Conservation (phyloP, 306 rosid genomes). For the Quercus gilva region DNA sequence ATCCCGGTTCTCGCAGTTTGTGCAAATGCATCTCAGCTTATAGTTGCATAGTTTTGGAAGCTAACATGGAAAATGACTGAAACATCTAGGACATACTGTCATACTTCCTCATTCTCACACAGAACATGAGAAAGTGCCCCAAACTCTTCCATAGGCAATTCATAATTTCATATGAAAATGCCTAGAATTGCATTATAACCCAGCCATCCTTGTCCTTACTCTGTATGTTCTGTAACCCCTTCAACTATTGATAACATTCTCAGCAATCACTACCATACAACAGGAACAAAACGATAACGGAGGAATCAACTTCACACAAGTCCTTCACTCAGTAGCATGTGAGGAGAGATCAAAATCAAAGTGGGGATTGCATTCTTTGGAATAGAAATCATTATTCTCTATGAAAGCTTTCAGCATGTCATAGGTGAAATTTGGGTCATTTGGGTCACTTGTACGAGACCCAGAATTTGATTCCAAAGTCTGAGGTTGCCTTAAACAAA, state of each 20-base stretch:
- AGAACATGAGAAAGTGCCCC: not conserved
- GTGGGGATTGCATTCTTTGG: slow-evolving; percentile 73
- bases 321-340: not conserved
- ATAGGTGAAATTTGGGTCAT: slow-evolving; percentile 49
- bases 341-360: slow-evolving; percentile 17
- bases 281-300: not conserved
- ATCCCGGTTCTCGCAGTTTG: not conserved
- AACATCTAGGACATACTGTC: not conserved
- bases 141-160: not conserved
- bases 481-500: slow-evolving; percentile 54
- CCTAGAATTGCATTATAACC: not conserved
- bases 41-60: not conserved
- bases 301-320: not conserved
- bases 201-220: not conserved
- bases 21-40: not conserved
- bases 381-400: slow-evolving; percentile 68
- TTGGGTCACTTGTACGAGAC: slow-evolving; percentile 54
- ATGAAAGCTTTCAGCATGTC: slow-evolving; percentile 55
- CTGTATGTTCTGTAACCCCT: not conserved
- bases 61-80: not conserved
- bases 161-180: not conserved
- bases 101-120: not conserved
- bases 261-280: not conserved
- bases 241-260: not conserved
- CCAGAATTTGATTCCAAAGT: slow-evolving; percentile 42